Evolutionary conservation across 805 yeast species (phyloP).

Genomic region (Starmerella kuoi): DNA sequence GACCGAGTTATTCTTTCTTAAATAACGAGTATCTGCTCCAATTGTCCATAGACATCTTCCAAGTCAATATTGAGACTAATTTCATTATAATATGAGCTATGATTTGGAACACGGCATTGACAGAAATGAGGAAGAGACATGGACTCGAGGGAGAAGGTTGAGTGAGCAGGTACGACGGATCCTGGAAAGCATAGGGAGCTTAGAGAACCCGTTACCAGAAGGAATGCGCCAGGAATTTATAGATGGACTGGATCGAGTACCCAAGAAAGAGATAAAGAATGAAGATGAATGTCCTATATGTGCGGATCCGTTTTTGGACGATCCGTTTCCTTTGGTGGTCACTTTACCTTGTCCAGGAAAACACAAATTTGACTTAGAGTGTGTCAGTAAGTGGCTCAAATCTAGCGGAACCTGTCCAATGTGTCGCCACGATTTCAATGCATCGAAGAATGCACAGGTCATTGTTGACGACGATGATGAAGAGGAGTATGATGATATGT

Average conservation of each 20-base stretch:
- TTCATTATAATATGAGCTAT: slow-evolving; percentile 10
- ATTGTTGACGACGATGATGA: slow-evolving; percentile 41
- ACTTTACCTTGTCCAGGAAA: slow-evolving; percentile 51
- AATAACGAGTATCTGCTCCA: no score
- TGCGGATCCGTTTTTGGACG: slow-evolving; percentile 56
- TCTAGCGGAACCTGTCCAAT: slow-evolving; percentile 57
- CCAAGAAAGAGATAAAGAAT: slow-evolving; percentile 32
- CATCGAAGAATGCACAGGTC: slow-evolving; percentile 29
- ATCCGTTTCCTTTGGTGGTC: slow-evolving; percentile 69
- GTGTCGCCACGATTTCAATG: slow-evolving; percentile 60
- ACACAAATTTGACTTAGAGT: slow-evolving; percentile 79
- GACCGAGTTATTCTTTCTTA: no score
- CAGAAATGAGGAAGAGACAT: neutral
- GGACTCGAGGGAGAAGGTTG: slow-evolving; percentile 1
- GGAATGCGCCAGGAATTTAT: slow-evolving; percentile 44
- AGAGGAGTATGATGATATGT: slow-evolving; percentile 64
- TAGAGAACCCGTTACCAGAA: slow-evolving; percentile 4
- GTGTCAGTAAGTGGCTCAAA: slow-evolving; percentile 81
- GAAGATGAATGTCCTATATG: slow-evolving; percentile 74
- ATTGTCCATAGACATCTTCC: no score
- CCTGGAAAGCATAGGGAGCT: neutral
- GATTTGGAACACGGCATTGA: slow-evolving; percentile 14
- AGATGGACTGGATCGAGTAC: slow-evolving; percentile 66
- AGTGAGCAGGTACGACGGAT: slow-evolving; percentile 5
- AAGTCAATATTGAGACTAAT: no score